phyloP scores from a whole-genome alignment of 169 alveolate genomes.

The Plasmodium blacklocki region DNA sequence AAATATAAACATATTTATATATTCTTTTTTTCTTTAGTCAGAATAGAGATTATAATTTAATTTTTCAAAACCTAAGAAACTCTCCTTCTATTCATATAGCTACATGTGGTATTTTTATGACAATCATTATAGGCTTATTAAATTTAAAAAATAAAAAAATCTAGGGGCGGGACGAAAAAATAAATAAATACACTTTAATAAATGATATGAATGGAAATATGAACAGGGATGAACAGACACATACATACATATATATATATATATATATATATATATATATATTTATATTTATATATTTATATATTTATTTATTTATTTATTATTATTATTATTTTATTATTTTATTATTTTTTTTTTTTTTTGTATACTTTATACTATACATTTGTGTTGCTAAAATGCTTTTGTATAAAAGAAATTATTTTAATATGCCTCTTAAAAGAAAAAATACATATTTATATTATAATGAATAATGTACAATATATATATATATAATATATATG shows the following conservation, averaged over 20 bases:
- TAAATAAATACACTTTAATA: not conserved
- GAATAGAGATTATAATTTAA: conserved; percentile 29
- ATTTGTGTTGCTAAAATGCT: no score
- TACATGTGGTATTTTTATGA: conserved; percentile 53
- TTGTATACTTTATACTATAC: no score
- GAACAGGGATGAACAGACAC: not conserved
- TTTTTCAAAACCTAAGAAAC: conserved; percentile 18
- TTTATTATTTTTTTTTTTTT: no score
- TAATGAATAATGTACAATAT: no score
- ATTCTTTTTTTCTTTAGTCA: conserved; percentile 3
- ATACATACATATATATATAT: not conserved
- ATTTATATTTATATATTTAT: not conserved
- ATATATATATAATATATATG: no score
- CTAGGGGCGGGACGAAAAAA: not conserved
- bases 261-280: not conserved
- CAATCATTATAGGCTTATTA: conserved; percentile 26
- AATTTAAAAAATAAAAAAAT: conserved; percentile 47
- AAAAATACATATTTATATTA: no score
- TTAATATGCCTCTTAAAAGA: no score
- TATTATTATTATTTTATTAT: no score
- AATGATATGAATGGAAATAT: not conserved
- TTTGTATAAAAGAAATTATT: no score
- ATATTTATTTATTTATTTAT: not conserved
- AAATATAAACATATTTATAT: not conserved
- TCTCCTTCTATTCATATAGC: conserved; percentile 69